Conservation (phyloP, 768 basidiomycete genomes). For the Rhizopogon rudus region DNA sequence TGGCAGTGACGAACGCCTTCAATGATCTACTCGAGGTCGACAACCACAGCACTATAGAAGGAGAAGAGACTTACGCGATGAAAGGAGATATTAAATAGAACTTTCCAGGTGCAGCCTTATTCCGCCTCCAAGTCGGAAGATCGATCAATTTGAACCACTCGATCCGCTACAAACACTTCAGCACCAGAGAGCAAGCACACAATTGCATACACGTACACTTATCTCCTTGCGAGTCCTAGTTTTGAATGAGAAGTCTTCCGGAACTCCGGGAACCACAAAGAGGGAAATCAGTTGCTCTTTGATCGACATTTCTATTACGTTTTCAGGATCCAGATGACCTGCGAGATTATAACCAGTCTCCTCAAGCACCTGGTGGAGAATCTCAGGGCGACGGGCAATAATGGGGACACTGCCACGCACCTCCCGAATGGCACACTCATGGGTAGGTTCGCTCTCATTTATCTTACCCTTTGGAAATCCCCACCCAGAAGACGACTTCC, state of each 20-base stretch:
- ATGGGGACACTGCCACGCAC: slow-evolving; percentile 37
- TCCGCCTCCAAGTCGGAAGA: slow-evolving; percentile 89
- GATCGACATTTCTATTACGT: slow-evolving; percentile 82
- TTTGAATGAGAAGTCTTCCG: slow-evolving; percentile 84
- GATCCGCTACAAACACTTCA: slow-evolving; percentile 64
- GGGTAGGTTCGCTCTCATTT: slow-evolving; percentile 85
- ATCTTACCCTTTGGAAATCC: slow-evolving; percentile 99
- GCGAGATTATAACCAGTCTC: slow-evolving; percentile 93
- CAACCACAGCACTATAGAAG: slow-evolving; percentile 4
- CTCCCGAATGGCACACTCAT: slow-evolving; percentile 87
- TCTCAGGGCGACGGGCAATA: slow-evolving; percentile 6
- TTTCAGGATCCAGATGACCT: slow-evolving; percentile 55
- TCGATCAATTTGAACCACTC: slow-evolving; percentile 92
- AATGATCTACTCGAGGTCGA: slow-evolving; percentile 23
- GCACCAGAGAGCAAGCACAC: slow-evolving; percentile 10
- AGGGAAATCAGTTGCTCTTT: slow-evolving; percentile 89
- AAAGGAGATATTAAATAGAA: slow-evolving; percentile 97
- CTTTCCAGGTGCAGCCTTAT: slow-evolving; percentile 62
- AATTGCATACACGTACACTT: slow-evolving; percentile 54
- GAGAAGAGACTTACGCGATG: slow-evolving; percentile 55
- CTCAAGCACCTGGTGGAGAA: slow-evolving; percentile 73
- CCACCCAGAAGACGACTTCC: slow-evolving; percentile 96
- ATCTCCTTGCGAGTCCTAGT: slow-evolving; percentile 98
- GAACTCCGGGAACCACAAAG: slow-evolving; percentile 84
- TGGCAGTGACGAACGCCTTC: slow-evolving; percentile 63